Evolutionary conservation across 257 asterid genomes (phyloP), one percentile per base, ranked within the genome.

Genomic region (Fraxinus excelsior): DNA sequence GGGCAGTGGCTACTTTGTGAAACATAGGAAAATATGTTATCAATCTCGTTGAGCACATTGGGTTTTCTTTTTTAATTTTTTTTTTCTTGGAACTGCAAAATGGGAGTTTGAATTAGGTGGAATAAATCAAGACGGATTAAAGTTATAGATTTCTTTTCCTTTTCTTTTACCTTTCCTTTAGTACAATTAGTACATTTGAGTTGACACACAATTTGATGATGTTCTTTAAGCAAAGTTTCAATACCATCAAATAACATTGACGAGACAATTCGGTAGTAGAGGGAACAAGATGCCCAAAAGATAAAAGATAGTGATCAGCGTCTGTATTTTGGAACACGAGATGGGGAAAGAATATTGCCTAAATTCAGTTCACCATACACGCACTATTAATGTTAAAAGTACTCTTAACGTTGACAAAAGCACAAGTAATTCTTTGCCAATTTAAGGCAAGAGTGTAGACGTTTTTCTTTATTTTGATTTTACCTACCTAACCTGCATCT

Each of bases 251-350:
- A 62, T 23, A 62, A 62, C 14, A 62, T 25, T 12, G 68, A 62
- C 28, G 68, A 62, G 68, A 62, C 68, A 62, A 25, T 25, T 62
- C 7, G 34, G 68, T 25, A 62, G 34, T 11, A 25, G 29, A 58
- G 28, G 68, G 68, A 62, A 62, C 68, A 23, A 62, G 68, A 62
- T 62, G 68, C 68, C 68, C 68, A 25, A 9, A 25, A 62, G 68
- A 62, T 62, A 62, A 25, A 62, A 62, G 68, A 62, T 62, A 3
- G 18, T 25, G 35, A 62, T 40, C 49, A 25, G 2, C 18, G 34
- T 62, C 68, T 62, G 7, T 34, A 62, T 62, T 62, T 62, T 9
- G 32, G 19, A 25, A 25, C 68, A 23, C 68, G 11, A 23, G 35
- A 62, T 62, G 1, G 68, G 19, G 7, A 25, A 25, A 62, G 18